These are phyloP conservation scores for Chaetomium tenue DNA, from an alignment of 495 filamentous ascomycete species.

Conservation along the genomic window DNA sequence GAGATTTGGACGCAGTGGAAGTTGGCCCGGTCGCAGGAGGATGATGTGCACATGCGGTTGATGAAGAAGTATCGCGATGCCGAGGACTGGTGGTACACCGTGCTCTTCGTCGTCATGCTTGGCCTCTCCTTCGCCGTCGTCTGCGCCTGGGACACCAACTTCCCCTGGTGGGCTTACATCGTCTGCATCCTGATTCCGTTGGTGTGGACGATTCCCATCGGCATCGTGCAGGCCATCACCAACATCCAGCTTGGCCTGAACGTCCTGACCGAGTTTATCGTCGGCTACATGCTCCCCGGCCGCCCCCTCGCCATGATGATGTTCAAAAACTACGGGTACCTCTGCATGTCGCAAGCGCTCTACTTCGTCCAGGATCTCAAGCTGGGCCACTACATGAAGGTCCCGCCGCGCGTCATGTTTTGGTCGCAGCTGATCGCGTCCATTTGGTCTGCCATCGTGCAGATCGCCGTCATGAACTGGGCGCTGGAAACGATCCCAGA, in stretches of 20 bases:
- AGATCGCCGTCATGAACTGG: conserved; percentile 65
- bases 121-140: conserved; percentile 51
- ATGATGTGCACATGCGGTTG: conserved; percentile 65
- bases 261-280: conserved; percentile 66
- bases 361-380: conserved; percentile 52
- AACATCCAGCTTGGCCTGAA: conserved; percentile 68
- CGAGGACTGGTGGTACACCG: conserved; percentile 56
- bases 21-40: conserved; percentile 55
- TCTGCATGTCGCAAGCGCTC: conserved; percentile 58
- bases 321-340: conserved; percentile 72
- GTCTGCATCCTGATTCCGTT: conserved; percentile 57
- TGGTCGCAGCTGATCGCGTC: conserved; percentile 64
- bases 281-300: conserved; percentile 67
- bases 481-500: conserved; percentile 60
- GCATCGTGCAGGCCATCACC: conserved; percentile 62
- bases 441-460: conserved; percentile 62
- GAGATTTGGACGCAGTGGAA: conserved; percentile 56
- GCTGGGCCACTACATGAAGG: conserved; percentile 70
- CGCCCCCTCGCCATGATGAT: conserved; percentile 62
- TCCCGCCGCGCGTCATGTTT: conserved; percentile 64
- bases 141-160: conserved; percentile 61
- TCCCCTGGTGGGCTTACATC: conserved; percentile 65
- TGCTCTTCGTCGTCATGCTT: conserved; percentile 45
- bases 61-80: conserved; percentile 59
- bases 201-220: conserved; percentile 55